Evolutionary conservation across 345 rosid genomes (phyloP), one percentile per base, ranked within the genome.

Genomic region (Linum lewisii): DNA sequence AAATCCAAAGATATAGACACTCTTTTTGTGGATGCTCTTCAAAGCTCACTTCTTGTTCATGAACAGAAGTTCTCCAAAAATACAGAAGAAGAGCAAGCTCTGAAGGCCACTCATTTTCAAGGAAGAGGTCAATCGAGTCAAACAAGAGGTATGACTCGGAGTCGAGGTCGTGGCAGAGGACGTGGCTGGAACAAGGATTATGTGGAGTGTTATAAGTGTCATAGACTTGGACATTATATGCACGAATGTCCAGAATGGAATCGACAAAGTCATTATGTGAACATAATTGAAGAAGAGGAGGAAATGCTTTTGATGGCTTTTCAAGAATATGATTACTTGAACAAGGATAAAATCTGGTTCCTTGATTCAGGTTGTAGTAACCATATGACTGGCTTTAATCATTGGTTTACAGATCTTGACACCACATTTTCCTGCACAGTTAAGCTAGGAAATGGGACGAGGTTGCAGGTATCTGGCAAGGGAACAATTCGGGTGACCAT

Each of bases 301-400:
- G 26, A 59, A 36, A 64, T 44, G 1, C 1, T 51, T 0, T 51
- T 60, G 23, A 66, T 42, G 64, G 32, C 42, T 5, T 0, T 21
- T 42, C 37, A 54, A 0, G 18, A 3, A 1, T 23, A 21, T 10
- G 38, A 54, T n/a, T n/a, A 4, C n/a, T n/a, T 36, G 19, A 26
- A 4, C 2, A 13, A 26, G 0, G 18, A 16, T 5, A 53, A 49
- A 21, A 22, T 58, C 1, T 61, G 65, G 57, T 50, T 47, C 47
- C 22, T 60, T 18, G 63, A 60, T 42, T 21, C 63, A 0, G 51
- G 26, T 2, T 59, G 62, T 19, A 60, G 42, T 22, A 60, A 50
- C 16, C 63, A 60, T 18, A 61, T 49, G 23, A n/a, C 15, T 24
- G 57, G 44, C 0, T 51, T 6, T 21, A 63, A 54, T 34, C 37